Percentiles rank a stretch among this genome's conserved stretches.
Conservation (phyloP, 1,284 basidiomycete genomes). For the Phylloboletellus chloephorus region DNA sequence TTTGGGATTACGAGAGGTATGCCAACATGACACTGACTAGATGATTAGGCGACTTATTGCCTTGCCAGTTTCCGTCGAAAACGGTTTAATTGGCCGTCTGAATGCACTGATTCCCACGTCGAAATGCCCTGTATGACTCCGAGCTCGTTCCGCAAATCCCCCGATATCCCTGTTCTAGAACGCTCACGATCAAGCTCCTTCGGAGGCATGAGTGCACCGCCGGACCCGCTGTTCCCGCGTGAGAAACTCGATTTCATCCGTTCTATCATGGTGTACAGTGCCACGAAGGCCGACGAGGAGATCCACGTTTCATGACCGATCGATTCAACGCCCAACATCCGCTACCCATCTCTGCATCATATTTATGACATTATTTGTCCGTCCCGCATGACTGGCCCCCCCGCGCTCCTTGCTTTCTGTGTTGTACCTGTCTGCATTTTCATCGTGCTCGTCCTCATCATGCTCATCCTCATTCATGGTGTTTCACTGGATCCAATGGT, state of each 20-base stretch:
- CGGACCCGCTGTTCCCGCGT: conserved; percentile 27
- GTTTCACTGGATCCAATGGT: conserved; percentile 13
- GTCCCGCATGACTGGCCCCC: conserved; percentile 13
- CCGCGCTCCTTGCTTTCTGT: conserved; percentile 19
- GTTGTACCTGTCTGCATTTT: conserved; percentile 1
- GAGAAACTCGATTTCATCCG: conserved; percentile 49
- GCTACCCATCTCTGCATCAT: neutral
- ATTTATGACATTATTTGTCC: conserved; percentile 7
- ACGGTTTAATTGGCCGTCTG: conserved; percentile 54
- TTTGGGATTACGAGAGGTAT: conserved; percentile 69
- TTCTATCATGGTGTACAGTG: conserved; percentile 53
- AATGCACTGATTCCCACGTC: conserved; percentile 17
- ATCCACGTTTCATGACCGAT: conserved; percentile 22
- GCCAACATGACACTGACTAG: conserved; percentile 17
- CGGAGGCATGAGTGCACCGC: conserved; percentile 11
- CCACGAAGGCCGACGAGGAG: conserved; percentile 32
- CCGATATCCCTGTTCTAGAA: conserved; percentile 11
- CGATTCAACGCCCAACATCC: neutral
- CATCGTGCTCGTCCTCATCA: neutral
- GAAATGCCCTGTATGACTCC: conserved; percentile 17
- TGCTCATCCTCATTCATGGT: neutral
- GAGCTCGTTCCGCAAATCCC: conserved; percentile 17
- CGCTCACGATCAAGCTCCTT: conserved; percentile 7
- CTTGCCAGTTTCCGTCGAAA: conserved; percentile 51
- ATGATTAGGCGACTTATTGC: conserved; percentile 6